Base-by-base conservation (phyloP, 768 basidiomycete genomes). In the Mrakia hoshinonis region DNA sequence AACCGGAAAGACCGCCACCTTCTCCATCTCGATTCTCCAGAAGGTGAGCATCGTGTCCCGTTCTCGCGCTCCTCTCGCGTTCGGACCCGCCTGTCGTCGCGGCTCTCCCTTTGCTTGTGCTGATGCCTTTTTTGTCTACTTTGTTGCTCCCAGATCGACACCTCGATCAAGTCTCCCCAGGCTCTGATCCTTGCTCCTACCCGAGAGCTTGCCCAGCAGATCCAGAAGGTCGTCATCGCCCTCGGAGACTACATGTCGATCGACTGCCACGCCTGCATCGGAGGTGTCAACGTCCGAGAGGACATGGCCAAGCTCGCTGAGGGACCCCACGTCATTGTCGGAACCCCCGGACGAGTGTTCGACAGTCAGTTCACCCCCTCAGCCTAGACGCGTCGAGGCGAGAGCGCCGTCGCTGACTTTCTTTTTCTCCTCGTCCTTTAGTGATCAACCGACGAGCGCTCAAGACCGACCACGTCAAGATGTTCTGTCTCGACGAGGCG, bases 161-260 rank as follows among this genome's bases (percentile, higher is more conserved):
- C 91, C 52, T 88, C 90, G 48, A 85, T 97, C 63, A 87, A 93
- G 73, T 93, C 96, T 82, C 93, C 92, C 3, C 95, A 98, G 81
- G 95, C 92, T 0, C 87, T 99, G 64, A 89, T 99, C 70, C 85
- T 99, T 46, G 96, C 95, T 7, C 95, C 95, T 4, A 99, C 95
- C n/a, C 90, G 95, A 74, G 95, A 99, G 82, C 85, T 98, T 70
- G 95, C 95, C 26, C 93, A 92, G n/a, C 95, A 97, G 83, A 99
- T 96, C 77, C 94, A 97, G 81, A 95, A 91, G 62, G 94, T 97
- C 74, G 87, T 98, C 38, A 86, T 97, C 71, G 95, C 95, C 34
- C 82, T 99, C 43, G 95, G 95, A 62, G 94, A 98, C 83, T 97
- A 97, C 80, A 95, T 97, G 94, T 96, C 96, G 79, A 91, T 99